Percentiles rank a stretch among this genome's conserved stretches.
phyloP scores from a whole-genome alignment of 768 basidiomycete species.

The Kwoniella dejecticola region DNA sequence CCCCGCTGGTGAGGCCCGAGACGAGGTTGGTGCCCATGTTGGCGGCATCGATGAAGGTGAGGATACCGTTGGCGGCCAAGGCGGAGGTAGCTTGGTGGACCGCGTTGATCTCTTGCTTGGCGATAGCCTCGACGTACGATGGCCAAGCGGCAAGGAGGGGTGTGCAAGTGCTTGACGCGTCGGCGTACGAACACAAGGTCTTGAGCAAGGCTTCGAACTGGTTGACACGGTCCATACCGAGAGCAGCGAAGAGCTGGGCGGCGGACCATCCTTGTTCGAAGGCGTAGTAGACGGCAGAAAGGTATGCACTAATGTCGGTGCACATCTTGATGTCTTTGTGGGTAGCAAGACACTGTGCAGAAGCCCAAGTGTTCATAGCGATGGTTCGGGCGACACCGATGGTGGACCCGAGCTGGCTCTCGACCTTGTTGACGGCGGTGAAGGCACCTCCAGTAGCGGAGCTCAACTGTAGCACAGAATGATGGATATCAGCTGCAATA shows the following conservation, averaged over 20 bases:
- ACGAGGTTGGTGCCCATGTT: slow-evolving; percentile 9
- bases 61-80: slow-evolving; percentile 21
- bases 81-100: slow-evolving; percentile 4
- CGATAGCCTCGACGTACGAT: slow-evolving; percentile 15
- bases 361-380: slow-evolving; percentile 23
- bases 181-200: slow-evolving; percentile 12
- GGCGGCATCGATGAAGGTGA: slow-evolving; percentile 26
- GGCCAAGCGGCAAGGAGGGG: slow-evolving; percentile 22
- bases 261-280: slow-evolving; percentile 28
- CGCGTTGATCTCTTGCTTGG: slow-evolving; percentile 4
- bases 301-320: slow-evolving; percentile 23
- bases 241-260: slow-evolving; percentile 27
- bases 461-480: slow-evolving; percentile 6
- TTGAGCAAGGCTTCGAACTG: slow-evolving; percentile 18
- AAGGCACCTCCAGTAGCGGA: slow-evolving; percentile 22
- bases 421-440: slow-evolving; percentile 11
- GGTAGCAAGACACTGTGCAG: slow-evolving; percentile 15
- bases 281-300: slow-evolving; percentile 28
- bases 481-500: background rate
- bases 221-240: slow-evolving; percentile 25
- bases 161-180: slow-evolving; percentile 15
- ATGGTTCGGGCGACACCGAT: slow-evolving; percentile 19
- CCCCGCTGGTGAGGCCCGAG: background rate
- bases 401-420: slow-evolving; percentile 12
- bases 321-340: slow-evolving; percentile 22